Conservation (phyloP, 768 basidiomycete species). For the Tulasnella sp. region DNA sequence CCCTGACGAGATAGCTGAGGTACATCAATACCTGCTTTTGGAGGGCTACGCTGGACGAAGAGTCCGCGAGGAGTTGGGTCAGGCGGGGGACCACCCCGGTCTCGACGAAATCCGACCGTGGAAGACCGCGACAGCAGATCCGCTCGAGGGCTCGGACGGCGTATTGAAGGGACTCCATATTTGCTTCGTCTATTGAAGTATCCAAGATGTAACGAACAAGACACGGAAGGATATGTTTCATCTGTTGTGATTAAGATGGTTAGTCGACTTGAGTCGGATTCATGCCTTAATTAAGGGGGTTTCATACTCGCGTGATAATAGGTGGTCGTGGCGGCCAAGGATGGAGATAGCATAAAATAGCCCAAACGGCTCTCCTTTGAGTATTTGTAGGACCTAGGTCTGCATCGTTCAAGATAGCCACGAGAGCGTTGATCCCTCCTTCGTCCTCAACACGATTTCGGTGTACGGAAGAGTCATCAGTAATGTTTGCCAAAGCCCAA, state of each 20-base stretch:
- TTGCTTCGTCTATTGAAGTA: not conserved
- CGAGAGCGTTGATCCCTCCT: not conserved
- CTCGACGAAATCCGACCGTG: not conserved
- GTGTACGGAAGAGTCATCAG: not conserved
- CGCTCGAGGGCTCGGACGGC: not conserved
- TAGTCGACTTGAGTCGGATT: not conserved
- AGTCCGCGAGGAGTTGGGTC: not conserved
- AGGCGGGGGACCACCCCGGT: not conserved
- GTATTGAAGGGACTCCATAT: not conserved
- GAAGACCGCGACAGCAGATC: not conserved
- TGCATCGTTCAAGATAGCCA: not conserved
- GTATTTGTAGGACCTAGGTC: not conserved
- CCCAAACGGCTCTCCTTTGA: not conserved
- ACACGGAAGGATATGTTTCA: not conserved
- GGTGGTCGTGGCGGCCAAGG: not conserved
- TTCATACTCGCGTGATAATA: not conserved
- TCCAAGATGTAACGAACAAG: not conserved
- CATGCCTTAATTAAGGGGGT: not conserved
- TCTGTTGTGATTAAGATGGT: not conserved
- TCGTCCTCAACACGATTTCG: not conserved
- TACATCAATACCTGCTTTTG: not conserved
- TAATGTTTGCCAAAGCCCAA: not conserved
- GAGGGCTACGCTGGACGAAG: not conserved
- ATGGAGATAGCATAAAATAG: not conserved
- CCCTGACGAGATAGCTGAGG: not conserved